These are phyloP conservation scores for Rutstroemia sp. DNA, from an alignment of 2,329 filamentous ascomycete genomes.

Conservation along the genomic window DNA sequence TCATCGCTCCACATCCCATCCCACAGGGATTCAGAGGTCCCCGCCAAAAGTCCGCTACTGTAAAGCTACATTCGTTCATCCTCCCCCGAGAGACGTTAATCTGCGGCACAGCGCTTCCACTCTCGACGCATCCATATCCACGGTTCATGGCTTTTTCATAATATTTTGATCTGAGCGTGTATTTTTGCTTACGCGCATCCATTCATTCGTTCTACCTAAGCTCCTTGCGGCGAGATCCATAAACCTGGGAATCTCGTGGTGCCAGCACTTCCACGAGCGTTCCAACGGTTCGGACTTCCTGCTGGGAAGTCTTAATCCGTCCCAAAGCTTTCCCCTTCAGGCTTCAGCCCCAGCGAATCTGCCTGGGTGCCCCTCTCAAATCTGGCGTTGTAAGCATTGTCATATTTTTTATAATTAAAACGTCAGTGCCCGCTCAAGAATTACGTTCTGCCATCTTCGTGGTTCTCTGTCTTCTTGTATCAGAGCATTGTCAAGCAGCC, in stretches of 20 bases:
- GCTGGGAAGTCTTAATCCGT: background rate
- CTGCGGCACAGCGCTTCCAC: constrained; percentile 7
- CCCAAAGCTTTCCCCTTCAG: constrained; percentile 2
- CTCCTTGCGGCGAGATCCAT: background rate
- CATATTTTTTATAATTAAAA: constrained; percentile 5
- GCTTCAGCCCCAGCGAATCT: constrained; percentile 5
- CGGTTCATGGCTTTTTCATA: background rate
- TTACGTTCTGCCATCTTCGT: background rate
- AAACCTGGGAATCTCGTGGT: background rate
- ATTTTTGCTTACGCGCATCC: constrained; percentile 9
- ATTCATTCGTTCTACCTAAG: background rate
- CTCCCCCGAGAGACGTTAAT: background rate
- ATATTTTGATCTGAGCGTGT: background rate
- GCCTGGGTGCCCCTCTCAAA: constrained; percentile 4
- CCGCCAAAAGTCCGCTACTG: background rate
- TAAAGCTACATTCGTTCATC: too few species aligned
- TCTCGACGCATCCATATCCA: background rate
- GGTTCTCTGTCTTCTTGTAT: constrained; percentile 1
- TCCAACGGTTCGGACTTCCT: background rate
- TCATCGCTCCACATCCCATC: background rate
- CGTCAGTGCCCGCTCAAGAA: background rate
- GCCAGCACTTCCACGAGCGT: background rate
- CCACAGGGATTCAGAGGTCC: background rate
- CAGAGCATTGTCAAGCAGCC: background rate
- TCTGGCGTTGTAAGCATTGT: constrained; percentile 10